Evolutionary conservation across 1,284 basidiomycete species (phyloP).

Genomic region (Butyriboletus appendiculatus): DNA sequence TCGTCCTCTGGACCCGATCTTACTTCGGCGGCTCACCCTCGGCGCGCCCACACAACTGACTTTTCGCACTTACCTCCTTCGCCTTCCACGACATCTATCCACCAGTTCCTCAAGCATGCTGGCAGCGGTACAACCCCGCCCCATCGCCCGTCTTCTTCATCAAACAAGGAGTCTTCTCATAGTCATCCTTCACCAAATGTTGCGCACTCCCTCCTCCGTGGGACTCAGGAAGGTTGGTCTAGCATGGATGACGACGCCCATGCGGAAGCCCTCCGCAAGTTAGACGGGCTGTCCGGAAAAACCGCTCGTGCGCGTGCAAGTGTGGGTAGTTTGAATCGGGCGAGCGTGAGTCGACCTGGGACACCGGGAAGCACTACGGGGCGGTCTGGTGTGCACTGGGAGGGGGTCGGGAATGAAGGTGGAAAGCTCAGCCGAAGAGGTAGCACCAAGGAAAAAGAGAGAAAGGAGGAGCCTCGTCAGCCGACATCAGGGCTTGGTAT

Average conservation of each 20-base stretch:
- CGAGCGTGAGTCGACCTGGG: conserved; percentile 69
- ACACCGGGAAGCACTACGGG: conserved; percentile 58
- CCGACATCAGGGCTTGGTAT: conserved; percentile 39
- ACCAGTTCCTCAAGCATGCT: conserved; percentile 73
- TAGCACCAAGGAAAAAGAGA: conserved; percentile 51
- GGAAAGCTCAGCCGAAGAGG: conserved; percentile 52
- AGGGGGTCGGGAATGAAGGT: conserved; percentile 53
- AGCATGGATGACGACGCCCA: conserved; percentile 86
- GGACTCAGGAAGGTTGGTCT: conserved; percentile 84
- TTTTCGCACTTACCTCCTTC: conserved; percentile 89
- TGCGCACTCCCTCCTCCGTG: conserved; percentile 76
- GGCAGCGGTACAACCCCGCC: conserved; percentile 49
- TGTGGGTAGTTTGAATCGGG: conserved; percentile 62
- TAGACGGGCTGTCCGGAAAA: conserved; percentile 87
- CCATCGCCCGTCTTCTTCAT: conserved; percentile 41
- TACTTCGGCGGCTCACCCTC: conserved; percentile 38
- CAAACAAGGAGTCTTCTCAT: conserved; percentile 43
- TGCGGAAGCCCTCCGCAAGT: conserved; percentile 87
- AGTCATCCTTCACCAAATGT: conserved; percentile 61
- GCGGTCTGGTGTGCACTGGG: conserved; percentile 62
- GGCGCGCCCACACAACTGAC: conserved; percentile 68
- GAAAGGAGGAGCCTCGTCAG: conserved; percentile 39
- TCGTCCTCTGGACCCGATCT: conserved; percentile 62
- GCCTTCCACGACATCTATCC: conserved; percentile 82
- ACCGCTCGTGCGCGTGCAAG: conserved; percentile 67